A percentile compares a stretch with the other conserved stretches of the same genome.
Conservation (phyloP, 371 early-diverging fungal genomes). For the Apophysomyces ossiformis region DNA sequence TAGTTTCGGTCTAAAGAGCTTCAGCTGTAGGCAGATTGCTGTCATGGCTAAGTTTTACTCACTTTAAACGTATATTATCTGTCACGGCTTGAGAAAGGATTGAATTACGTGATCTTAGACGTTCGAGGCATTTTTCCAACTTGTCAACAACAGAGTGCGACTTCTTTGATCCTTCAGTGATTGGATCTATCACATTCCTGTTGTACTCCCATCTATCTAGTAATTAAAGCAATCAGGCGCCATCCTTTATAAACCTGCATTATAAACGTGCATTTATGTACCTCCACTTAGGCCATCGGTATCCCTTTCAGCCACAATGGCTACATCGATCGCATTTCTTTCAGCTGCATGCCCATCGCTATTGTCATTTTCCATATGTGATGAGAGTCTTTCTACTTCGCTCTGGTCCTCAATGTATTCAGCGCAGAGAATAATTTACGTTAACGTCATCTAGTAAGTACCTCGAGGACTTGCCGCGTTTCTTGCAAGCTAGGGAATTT, state of each 20-base stretch:
- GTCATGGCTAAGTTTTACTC: neutral
- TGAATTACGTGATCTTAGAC: neutral
- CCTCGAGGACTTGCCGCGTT: neutral
- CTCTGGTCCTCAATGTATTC: neutral
- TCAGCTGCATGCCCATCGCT: neutral
- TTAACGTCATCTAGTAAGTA: neutral
- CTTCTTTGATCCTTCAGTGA: neutral
- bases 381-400: neutral
- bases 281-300: too few species aligned
- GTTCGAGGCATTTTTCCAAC: neutral
- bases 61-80: neutral
- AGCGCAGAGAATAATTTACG: neutral
- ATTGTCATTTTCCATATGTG: neutral
- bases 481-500: neutral
- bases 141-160: neutral
- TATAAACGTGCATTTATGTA: too few species aligned
- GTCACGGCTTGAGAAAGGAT: neutral
- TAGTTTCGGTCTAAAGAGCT: neutral
- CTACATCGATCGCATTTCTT: neutral
- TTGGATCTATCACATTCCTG: neutral
- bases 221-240: neutral
- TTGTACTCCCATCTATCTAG: neutral
- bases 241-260: too few species aligned
- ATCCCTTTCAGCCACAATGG: neutral
- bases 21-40: too few species aligned